A percentile compares a stretch with the other conserved stretches of the same genome.
Evolutionary conservation across 2,329 filamentous ascomycete genomes (phyloP).

Genomic region (Aureobasidium sp.): DNA sequence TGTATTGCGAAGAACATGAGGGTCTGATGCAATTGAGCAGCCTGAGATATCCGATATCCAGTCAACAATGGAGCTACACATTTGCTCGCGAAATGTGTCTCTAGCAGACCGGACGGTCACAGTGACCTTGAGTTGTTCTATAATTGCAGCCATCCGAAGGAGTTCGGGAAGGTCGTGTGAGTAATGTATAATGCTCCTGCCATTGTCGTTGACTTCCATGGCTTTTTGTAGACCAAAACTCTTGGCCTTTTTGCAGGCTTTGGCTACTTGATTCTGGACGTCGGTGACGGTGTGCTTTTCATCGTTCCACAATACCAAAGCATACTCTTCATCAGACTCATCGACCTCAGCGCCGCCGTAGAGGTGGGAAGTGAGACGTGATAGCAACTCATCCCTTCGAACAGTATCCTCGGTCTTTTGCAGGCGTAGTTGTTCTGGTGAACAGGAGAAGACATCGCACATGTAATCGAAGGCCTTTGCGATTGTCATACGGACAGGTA

Average conservation of each 20-base stretch:
- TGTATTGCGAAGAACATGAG: conserved; percentile 67
- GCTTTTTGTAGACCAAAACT: conserved; percentile 67
- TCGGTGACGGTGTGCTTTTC: conserved; percentile 96
- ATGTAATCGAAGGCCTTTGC: conserved; percentile 84
- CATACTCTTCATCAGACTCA: conserved; percentile 63
- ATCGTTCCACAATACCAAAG: conserved; percentile 90
- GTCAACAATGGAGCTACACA: conserved; percentile 96
- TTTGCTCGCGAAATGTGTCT: conserved; percentile 94
- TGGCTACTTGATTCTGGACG: conserved; percentile 80
- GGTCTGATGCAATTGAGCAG: conserved; percentile 75
- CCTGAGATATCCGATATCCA: conserved; percentile 92
- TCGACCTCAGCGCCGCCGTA: conserved; percentile 55
- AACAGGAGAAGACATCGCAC: conserved; percentile 96
- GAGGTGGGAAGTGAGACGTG: conserved; percentile 68
- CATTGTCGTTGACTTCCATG: conserved; percentile 81
- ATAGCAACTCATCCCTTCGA: conserved; percentile 69
- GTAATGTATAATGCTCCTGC: conserved; percentile 77
- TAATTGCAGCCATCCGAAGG: conserved; percentile 70
- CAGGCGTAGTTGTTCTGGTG: conserved; percentile 85
- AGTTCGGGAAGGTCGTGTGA: conserved; percentile 64
- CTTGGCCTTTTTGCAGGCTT: conserved; percentile 70
- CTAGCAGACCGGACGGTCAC: conserved; percentile 89
- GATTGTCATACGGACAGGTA: conserved; percentile 78
- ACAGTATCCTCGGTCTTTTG: conserved; percentile 79
- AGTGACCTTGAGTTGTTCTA: conserved; percentile 93